Percentiles rank a stretch among this genome's conserved stretches.
Evolutionary conservation across 768 basidiomycete genomes (phyloP).

Genomic region (Boletus sensibilis): DNA sequence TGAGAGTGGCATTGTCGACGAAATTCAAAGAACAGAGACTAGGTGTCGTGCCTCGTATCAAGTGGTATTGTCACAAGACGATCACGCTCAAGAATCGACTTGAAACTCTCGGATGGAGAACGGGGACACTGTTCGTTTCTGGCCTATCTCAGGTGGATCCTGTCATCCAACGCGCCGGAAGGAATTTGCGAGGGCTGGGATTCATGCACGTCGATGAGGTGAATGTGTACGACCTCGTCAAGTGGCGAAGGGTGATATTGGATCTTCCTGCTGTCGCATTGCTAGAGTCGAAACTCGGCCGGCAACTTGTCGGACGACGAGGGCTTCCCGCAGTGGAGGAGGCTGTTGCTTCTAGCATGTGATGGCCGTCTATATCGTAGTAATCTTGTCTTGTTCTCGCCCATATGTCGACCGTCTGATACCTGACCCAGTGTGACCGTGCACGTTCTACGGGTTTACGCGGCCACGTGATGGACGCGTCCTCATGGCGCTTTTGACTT

Average conservation of each 20-base stretch:
- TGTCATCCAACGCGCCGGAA: constrained; percentile 58
- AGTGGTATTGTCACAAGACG: constrained; percentile 75
- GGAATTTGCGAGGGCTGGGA: constrained; percentile 71
- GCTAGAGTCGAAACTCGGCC: constrained; percentile 64
- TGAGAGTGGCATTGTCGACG: constrained; percentile 84
- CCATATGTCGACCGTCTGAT: too few relatives aligned
- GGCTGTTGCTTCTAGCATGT: neutral
- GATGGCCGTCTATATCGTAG: neutral
- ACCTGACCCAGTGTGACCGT: neutral
- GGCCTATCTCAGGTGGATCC: constrained; percentile 55
- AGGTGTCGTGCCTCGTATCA: constrained; percentile 69
- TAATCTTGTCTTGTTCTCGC: neutral
- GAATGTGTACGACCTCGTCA: constrained; percentile 79
- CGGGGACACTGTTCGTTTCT: constrained; percentile 70
- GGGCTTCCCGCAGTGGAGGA: constrained; percentile 10
- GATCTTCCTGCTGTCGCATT: constrained; percentile 82
- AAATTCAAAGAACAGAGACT: constrained; percentile 75
- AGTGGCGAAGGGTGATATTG: constrained; percentile 78
- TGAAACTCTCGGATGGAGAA: constrained; percentile 61
- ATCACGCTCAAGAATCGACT: constrained; percentile 62
- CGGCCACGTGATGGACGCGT: constrained; percentile 36
- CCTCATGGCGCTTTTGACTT: neutral
- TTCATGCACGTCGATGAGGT: constrained; percentile 63
- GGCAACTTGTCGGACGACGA: constrained; percentile 21
- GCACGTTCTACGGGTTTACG: constrained; percentile 14